A percentile compares a stretch with the other conserved stretches of the same genome.
These are phyloP conservation scores for Gardenia jasminoides DNA, from an alignment of 257 asterid species.

Conservation along the genomic window DNA sequence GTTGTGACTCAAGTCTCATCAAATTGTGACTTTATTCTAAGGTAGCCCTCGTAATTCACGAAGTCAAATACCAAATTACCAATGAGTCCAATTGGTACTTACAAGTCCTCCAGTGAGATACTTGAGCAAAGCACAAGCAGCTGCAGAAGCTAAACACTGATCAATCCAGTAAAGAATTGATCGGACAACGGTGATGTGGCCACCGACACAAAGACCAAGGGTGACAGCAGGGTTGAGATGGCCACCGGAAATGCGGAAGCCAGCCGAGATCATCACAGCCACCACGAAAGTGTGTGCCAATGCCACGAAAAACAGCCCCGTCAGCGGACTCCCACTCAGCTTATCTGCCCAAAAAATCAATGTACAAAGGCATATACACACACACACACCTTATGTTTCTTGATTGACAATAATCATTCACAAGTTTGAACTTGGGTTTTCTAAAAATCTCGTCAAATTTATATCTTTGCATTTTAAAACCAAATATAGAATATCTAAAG, in stretches of 20 bases:
- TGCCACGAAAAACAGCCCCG: slow-evolving; percentile 86
- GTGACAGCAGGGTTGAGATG: slow-evolving; percentile 97
- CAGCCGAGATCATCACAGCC: slow-evolving; percentile 85
- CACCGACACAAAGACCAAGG: slow-evolving; percentile 74
- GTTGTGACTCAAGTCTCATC: no score
- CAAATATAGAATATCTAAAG: no score
- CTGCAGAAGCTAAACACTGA: slow-evolving; percentile 80
- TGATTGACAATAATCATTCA: no score
- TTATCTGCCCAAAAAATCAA: slow-evolving; percentile 32
- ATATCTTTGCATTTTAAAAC: no score
- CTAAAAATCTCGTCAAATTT: no score
- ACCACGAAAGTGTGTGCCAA: slow-evolving; percentile 87
- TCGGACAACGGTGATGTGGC: slow-evolving; percentile 72
- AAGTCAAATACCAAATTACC: no score
- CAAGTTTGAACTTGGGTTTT: no score
- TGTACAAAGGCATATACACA: no score
- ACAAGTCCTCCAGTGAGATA: slow-evolving; percentile 84
- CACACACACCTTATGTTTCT: no score
- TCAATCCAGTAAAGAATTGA: slow-evolving; percentile 82
- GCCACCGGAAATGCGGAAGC: slow-evolving; percentile 85
- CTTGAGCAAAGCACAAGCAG: slow-evolving; percentile 83
- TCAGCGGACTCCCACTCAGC: slow-evolving; percentile 57
- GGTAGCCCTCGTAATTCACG: no score
- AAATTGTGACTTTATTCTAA: no score
- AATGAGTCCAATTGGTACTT: background rate